Conservation (phyloP, 352 stramenopile species). For the Saprolegnia parasitica region DNA sequence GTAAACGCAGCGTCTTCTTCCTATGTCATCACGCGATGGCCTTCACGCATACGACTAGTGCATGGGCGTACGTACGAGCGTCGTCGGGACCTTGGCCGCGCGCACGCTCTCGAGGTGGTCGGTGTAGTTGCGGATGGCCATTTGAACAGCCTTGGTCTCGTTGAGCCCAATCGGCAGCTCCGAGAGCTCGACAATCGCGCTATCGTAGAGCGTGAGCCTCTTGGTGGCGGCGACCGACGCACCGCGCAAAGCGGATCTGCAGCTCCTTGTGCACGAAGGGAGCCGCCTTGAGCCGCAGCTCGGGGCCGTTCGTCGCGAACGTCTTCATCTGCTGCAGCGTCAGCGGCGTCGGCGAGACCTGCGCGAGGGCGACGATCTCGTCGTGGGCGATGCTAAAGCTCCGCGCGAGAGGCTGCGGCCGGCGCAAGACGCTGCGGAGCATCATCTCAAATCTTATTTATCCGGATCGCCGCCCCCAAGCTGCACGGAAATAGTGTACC, state of each 20-base stretch:
- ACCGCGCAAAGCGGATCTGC: slow-evolving; percentile 68
- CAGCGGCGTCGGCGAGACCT: slow-evolving; percentile 54
- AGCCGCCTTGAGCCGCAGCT: slow-evolving; percentile 55
- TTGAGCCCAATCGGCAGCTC: slow-evolving; percentile 64
- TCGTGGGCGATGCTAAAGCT: slow-evolving; percentile 25
- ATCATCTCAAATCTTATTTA: not conserved
- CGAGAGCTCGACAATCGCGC: slow-evolving; percentile 66
- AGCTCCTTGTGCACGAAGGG: slow-evolving; percentile 78
- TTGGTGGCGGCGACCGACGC: not conserved
- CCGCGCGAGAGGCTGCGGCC: not conserved
- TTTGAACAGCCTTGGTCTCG: slow-evolving; percentile 53
- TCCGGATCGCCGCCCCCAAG: not conserved
- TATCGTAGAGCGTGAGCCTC: slow-evolving; percentile 5
- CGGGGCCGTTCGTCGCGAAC: slow-evolving; percentile 56
- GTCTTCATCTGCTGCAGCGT: slow-evolving; percentile 77
- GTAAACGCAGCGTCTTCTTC: slow-evolving; percentile 66
- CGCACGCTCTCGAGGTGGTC: slow-evolving; percentile 51
- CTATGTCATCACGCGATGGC: no score
- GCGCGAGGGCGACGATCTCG: slow-evolving; percentile 53
- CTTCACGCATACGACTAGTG: no score
- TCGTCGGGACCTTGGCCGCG: slow-evolving; percentile 39
- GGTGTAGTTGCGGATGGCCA: slow-evolving; percentile 60
- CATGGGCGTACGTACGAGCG: slow-evolving; percentile 11
- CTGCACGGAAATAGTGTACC: no score
- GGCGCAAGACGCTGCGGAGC: no score